phyloP scores from a whole-genome alignment of 257 asterid species.

The Solanum chilense region DNA sequence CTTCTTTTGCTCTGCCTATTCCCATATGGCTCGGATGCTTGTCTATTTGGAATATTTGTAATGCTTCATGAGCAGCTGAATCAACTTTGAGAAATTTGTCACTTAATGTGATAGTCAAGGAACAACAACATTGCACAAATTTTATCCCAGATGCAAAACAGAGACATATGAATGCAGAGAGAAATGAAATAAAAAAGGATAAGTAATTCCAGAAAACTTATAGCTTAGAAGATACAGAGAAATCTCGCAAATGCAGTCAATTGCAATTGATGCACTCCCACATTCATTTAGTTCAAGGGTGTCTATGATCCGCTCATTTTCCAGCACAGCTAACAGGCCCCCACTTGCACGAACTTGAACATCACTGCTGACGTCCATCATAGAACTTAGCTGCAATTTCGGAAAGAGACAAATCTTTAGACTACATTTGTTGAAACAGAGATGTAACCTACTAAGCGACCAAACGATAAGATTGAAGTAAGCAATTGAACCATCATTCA shows the following conservation, averaged over 20 bases:
- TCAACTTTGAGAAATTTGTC: constrained; percentile 89
- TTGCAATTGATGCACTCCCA: constrained; percentile 59
- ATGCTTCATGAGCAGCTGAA: constrained; percentile 83
- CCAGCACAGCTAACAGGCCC: constrained; percentile 94
- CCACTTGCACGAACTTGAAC: constrained; percentile 96
- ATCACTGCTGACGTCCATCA: constrained; percentile 91
- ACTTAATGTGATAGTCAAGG: constrained; percentile 53
- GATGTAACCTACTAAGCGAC: neutral
- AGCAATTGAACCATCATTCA: neutral
- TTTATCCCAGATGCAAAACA: neutral
- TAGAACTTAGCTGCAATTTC: constrained; percentile 63
- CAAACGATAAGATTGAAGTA: neutral
- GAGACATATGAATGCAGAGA: constrained; percentile 1
- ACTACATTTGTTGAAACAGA: neutral
- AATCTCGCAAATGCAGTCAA: constrained; percentile 65
- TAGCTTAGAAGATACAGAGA: constrained; percentile 63
- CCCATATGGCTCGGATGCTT: constrained; percentile 99
- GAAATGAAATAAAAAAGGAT: neutral
- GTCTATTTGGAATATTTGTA: constrained; percentile 93
- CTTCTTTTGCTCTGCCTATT: constrained; percentile 98
- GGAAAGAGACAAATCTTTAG: neutral
- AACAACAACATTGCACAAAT: constrained; percentile 5
- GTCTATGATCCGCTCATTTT: constrained; percentile 81
- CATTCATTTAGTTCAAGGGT: constrained; percentile 61
- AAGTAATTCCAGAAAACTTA: neutral